Base-by-base conservation (phyloP, 2,329 filamentous ascomycete species). In the Leptographium galeiforme region DNA sequence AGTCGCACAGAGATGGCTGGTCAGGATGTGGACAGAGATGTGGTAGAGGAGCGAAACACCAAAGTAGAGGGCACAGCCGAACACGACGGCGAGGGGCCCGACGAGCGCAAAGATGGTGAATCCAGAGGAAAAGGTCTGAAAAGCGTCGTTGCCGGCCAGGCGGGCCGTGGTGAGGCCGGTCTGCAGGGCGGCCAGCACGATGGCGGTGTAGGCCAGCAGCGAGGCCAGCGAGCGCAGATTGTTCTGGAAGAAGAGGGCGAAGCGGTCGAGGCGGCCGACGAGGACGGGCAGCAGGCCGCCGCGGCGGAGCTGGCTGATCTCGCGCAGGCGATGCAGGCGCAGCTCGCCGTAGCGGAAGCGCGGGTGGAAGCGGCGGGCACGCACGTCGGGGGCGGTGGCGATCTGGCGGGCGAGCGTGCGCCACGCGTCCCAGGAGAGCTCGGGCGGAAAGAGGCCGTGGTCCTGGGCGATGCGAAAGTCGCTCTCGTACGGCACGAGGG, bases 171-270 rank as follows among this genome's bases (percentile, higher is more conserved):
- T 64, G 12, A 75, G 60, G 0, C 70, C 72, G 13, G 75, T 70
- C 61, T 77, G 74, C 70, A 77, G 73, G 0, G 73, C 73, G 3
- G 70, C 70, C 36, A 78, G 63, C 18, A 75, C 63, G 16, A 77
- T 58, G 41, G 66, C 68, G 19, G 75, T 58, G 57, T 71, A 76
- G 3, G 68, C 68, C 4, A 69, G 66, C 1, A 66, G 59, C 10
- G 66, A 61, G 1, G 69, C 62, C 1, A 76, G 56, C 66, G 62
- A 68, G 18, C 63, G 62, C 25, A 75, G 67, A 55, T 75, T 72
- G 38, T 70, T 62, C 13, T 63, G 61, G 45, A 75, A 69, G 54
- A 75, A 72, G 19, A 61, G 60, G 3, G 60, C 57, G 58, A 74
- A 77, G 13, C 56, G 56, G 44, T 58, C 51, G 12, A 63, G 54